phyloP scores from a whole-genome alignment of 805 yeast genomes.

The Wickerhamiella lipophila region DNA sequence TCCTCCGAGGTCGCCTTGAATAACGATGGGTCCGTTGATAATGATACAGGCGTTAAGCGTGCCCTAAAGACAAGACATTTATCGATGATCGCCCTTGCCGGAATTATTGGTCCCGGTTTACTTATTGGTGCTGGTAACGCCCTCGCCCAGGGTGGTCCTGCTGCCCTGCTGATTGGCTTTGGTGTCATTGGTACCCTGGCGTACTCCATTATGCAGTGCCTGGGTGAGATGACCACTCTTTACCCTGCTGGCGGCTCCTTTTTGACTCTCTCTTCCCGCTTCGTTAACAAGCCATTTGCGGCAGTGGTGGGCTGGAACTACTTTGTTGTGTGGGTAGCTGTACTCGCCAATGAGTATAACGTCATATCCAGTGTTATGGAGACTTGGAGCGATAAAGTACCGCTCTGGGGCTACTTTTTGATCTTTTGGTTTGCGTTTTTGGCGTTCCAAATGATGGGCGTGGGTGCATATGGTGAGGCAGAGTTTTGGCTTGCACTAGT shows the following conservation, averaged over 20 bases:
- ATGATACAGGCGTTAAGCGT: conserved; percentile 28
- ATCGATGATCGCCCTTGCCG: conserved; percentile 74
- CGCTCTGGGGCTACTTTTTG: conserved; percentile 37
- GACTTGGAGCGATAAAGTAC: conserved; percentile 37
- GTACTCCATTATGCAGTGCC: conserved; percentile 39
- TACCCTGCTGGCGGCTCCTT: conserved; percentile 45
- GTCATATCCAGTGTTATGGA: conserved; percentile 34
- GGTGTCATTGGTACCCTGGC: conserved; percentile 40
- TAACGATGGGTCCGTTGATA: conserved; percentile 23
- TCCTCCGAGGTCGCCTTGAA: not conserved
- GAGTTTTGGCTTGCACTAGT: conserved; percentile 47
- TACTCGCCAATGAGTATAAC: conserved; percentile 39
- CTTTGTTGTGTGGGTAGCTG: conserved; percentile 38
- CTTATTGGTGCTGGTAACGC: conserved; percentile 50
- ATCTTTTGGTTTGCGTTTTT: conserved; percentile 42
- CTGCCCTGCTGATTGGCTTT: conserved; percentile 39
- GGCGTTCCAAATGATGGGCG: conserved; percentile 38
- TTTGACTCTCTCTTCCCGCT: conserved; percentile 36
- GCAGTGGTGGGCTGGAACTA: conserved; percentile 39
- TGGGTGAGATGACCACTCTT: conserved; percentile 45
- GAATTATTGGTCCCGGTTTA: conserved; percentile 73
- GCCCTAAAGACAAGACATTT: conserved; percentile 51
- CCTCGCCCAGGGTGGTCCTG: conserved; percentile 39
- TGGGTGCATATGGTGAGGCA: conserved; percentile 47
- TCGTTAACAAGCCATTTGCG: conserved; percentile 37